Percentiles rank a stretch among this genome's conserved stretches.
These are phyloP conservation scores for Posidonia oceanica DNA, from an alignment of 116 monocot genomes.

Conservation along the genomic window DNA sequence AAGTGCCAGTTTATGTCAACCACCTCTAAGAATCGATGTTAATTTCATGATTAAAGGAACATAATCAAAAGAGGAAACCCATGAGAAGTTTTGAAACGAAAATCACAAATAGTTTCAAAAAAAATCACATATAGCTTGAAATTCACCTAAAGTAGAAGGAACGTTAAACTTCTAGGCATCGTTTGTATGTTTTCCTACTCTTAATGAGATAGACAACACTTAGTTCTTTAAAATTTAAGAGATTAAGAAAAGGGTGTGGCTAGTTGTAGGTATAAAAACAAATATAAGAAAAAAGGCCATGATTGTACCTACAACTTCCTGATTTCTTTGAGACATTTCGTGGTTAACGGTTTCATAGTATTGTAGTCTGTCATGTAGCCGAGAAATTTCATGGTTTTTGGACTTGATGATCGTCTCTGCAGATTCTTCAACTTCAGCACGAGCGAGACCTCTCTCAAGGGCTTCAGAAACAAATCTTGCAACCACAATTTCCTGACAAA, in stretches of 20 bases:
- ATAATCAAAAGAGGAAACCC: too few species aligned
- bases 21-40: too few species aligned
- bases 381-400: slow-evolving; percentile 63
- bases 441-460: slow-evolving; percentile 30
- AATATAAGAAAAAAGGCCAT: neutral
- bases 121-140: too few species aligned
- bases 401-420: slow-evolving; percentile 27
- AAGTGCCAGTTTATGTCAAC: too few species aligned
- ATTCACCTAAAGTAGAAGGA: too few species aligned
- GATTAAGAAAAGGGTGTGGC: neutral
- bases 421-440: slow-evolving; percentile 35
- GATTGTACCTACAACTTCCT: slow-evolving; percentile 46
- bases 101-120: too few species aligned
- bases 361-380: slow-evolving; percentile 41
- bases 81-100: too few species aligned
- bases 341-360: slow-evolving; percentile 68
- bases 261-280: neutral
- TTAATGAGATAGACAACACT: too few species aligned
- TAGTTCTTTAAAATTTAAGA: neutral
- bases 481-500: slow-evolving; percentile 50
- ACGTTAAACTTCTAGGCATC: too few species aligned
- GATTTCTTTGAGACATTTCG: slow-evolving; percentile 85
- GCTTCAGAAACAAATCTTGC: slow-evolving; percentile 50
- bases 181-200: too few species aligned
- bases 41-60: too few species aligned